phyloP scores from a whole-genome alignment of 441 rosid species.

The Erysimum cheiri region DNA sequence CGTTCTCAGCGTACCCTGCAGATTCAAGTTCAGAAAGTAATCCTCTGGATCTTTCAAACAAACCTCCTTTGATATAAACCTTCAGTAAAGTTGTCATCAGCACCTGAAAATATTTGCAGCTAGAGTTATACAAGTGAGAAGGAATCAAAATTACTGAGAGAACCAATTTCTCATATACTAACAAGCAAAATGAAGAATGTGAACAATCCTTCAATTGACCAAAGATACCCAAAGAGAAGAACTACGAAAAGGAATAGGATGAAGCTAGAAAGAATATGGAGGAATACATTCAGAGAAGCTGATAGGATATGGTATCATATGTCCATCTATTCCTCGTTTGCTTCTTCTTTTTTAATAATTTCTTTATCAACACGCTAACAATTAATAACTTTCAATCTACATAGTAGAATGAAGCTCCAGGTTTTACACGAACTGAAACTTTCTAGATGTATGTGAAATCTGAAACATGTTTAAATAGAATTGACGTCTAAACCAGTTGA shows the following conservation, averaged over 20 bases:
- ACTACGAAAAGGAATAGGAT: neutral
- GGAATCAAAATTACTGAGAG: neutral
- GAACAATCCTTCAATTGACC: neutral
- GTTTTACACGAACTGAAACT: neutral
- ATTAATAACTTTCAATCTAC: neutral
- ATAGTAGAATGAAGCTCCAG: constrained; percentile 8
- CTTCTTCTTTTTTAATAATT: neutral
- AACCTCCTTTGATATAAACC: constrained; percentile 85
- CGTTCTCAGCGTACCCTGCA: constrained; percentile 76
- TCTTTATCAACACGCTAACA: neutral
- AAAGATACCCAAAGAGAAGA: neutral
- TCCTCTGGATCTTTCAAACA: constrained; percentile 85
- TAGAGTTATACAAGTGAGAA: constrained; percentile 15
- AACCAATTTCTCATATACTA: neutral
- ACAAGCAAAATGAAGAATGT: constrained; percentile 8
- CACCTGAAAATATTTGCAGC: constrained; percentile 62
- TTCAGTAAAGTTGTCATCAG: constrained; percentile 85
- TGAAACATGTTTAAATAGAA: neutral
- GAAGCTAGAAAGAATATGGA: constrained; percentile 5
- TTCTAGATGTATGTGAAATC: constrained; percentile 8
- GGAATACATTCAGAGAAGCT: neutral
- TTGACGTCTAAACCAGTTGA: constrained; percentile 7
- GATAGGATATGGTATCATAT: neutral
- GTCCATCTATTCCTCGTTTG: neutral
- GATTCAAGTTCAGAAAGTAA: constrained; percentile 69